These are phyloP conservation scores for Aspergillus sp. DNA, from an alignment of 2,329 filamentous ascomycete genomes.

Conservation along the genomic window DNA sequence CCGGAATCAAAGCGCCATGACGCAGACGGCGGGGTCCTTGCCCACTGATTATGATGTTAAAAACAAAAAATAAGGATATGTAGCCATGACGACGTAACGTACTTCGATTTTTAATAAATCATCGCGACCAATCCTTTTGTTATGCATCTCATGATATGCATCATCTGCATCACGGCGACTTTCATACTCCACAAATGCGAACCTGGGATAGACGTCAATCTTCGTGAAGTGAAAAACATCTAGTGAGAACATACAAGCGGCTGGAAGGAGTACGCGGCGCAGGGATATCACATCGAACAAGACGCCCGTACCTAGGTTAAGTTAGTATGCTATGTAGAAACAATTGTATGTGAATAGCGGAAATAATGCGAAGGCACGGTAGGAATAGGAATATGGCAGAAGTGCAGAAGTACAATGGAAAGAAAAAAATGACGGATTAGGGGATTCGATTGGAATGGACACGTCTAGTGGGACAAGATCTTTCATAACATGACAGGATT, in stretches of 20 bases:
- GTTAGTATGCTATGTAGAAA: conserved; percentile 37
- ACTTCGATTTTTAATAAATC: conserved; percentile 98
- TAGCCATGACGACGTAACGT: conserved; percentile 28
- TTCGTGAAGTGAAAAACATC: conserved; percentile 10
- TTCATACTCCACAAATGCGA: conserved; percentile 99
- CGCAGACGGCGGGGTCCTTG: conserved; percentile 92
- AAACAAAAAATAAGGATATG: neutral
- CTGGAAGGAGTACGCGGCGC: conserved; percentile 90
- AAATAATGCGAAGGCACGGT: neutral
- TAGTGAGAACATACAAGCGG: conserved; percentile 75
- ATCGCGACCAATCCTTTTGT: conserved; percentile 95
- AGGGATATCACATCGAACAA: conserved; percentile 97
- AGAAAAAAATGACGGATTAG: neutral
- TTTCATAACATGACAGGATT: conserved; percentile 14
- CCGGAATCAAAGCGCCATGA: conserved; percentile 98
- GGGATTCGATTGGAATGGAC: neutral
- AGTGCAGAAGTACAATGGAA: conserved; percentile 4
- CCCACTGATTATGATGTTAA: conserved; percentile 68
- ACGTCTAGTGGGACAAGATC: conserved; percentile 6
- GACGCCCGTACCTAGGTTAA: conserved; percentile 78
- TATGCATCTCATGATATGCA: conserved; percentile 99
- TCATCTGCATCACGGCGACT: conserved; percentile 97
- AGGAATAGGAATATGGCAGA: neutral
- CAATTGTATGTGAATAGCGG: neutral
- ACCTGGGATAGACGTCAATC: conserved; percentile 56